Evolutionary conservation across 1,284 basidiomycete genomes (phyloP).

Genomic region (Boletus semigastroideus): DNA sequence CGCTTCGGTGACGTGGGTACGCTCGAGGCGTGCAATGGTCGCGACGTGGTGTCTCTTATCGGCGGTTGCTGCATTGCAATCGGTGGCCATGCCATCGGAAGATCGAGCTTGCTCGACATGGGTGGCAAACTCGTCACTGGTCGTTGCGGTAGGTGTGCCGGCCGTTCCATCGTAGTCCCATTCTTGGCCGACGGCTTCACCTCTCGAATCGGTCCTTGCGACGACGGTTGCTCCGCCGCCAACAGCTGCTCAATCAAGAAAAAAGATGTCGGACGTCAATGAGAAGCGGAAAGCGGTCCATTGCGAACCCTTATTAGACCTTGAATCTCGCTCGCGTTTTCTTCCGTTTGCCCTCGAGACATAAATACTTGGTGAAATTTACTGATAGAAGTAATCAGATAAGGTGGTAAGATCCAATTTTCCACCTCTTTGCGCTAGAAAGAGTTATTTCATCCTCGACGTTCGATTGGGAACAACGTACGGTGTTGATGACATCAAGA

Average conservation of each 20-base stretch:
- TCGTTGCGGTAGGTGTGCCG: constrained; percentile 30
- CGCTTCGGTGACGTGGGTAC: constrained; percentile 24
- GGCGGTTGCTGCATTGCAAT: constrained; percentile 9
- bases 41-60: constrained; percentile 14
- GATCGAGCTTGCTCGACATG: constrained; percentile 15
- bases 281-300: constrained; percentile 47
- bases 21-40: constrained; percentile 6
- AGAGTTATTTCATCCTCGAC: constrained; percentile 15
- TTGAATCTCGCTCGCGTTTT: constrained; percentile 42
- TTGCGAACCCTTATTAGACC: constrained; percentile 66
- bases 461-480: constrained; percentile 33
- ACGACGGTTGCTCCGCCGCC: constrained; percentile 26
- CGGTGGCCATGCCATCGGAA: constrained; percentile 12
- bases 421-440: constrained; percentile 44
- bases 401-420: constrained; percentile 46
- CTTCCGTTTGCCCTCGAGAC: constrained; percentile 25
- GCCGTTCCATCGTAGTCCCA: constrained; percentile 20
- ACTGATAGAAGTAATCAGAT: constrained; percentile 42
- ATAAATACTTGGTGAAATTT: constrained; percentile 38
- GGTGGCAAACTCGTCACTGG: constrained; percentile 15
- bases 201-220: constrained; percentile 20
- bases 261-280: constrained; percentile 45
- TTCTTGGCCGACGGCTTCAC: constrained; percentile 14
- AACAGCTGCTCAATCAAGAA: constrained; percentile 54
- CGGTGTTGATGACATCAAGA: constrained; percentile 41